phyloP scores from a whole-genome alignment of 495 filamentous ascomycete genomes.

The Evansstolkia leycettana region DNA sequence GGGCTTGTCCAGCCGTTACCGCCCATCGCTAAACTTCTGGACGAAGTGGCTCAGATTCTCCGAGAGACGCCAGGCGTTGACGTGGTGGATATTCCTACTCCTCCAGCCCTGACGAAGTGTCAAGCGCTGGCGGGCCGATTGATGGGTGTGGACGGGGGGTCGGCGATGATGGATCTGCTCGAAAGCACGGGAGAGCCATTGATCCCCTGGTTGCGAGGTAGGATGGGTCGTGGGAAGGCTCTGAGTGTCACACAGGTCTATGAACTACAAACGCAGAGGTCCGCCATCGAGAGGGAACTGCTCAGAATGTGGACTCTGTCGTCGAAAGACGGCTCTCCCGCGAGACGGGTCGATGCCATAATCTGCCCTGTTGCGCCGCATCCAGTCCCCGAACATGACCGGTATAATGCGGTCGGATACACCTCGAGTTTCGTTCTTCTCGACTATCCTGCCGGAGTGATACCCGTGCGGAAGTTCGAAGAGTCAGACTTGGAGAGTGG shows the following conservation, averaged over 20 bases:
- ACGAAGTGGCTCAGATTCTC: constrained; percentile 36
- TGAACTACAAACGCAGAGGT: constrained; percentile 36
- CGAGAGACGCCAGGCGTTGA: constrained; percentile 31
- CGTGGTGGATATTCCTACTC: constrained; percentile 40
- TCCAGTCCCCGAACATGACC: constrained; percentile 50
- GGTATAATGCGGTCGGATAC: constrained; percentile 50
- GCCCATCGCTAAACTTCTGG: constrained; percentile 39
- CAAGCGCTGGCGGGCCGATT: constrained; percentile 43
- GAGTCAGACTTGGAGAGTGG: constrained; percentile 37
- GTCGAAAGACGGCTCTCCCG: constrained; percentile 9
- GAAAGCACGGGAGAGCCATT: constrained; percentile 42
- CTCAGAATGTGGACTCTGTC: constrained; percentile 39
- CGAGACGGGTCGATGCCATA: constrained; percentile 38
- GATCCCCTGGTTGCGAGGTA: constrained; percentile 43
- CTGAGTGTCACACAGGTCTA: constrained; percentile 30
- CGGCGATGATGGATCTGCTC: constrained; percentile 40
- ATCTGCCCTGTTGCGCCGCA: constrained; percentile 46
- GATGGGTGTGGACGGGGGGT: constrained; percentile 43
- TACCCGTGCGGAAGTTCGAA: constrained; percentile 40
- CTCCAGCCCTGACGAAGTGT: constrained; percentile 34
- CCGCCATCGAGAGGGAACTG: constrained; percentile 40
- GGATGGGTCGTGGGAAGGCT: constrained; percentile 30
- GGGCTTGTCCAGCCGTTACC: constrained; percentile 47
- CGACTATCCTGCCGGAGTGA: constrained; percentile 46
- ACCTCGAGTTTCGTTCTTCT: constrained; percentile 48